Conservation (phyloP, 2,329 filamentous ascomycete genomes). For the Xylariaceae sp. region DNA sequence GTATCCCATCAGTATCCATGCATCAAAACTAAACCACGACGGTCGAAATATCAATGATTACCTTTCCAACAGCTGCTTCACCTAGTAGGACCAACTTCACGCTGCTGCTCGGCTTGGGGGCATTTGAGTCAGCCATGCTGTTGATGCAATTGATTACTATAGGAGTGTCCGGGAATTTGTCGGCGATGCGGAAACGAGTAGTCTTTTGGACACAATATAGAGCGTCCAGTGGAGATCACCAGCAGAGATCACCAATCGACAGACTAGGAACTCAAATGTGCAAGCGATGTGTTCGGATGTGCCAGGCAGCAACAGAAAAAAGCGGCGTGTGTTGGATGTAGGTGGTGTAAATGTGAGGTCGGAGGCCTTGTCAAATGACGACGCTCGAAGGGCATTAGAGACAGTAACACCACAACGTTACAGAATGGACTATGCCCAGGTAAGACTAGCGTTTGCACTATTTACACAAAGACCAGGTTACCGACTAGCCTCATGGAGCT, state of each 20-base stretch:
- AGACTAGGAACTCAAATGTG: slow-evolving; percentile 2
- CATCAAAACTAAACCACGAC: neutral
- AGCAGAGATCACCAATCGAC: slow-evolving; percentile 1
- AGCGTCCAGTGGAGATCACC: neutral
- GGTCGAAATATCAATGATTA: slow-evolving; percentile 33
- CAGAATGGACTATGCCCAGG: neutral
- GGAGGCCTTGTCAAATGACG: slow-evolving; percentile 15
- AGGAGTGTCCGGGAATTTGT: slow-evolving; percentile 2
- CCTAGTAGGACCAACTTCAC: slow-evolving; percentile 98
- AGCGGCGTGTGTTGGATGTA: neutral
- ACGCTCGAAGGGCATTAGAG: slow-evolving; percentile 8
- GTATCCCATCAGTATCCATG: slow-evolving; percentile 5
- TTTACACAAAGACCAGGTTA: too few relatives aligned
- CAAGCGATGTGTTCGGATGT: slow-evolving; percentile 6
- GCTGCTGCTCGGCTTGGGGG: slow-evolving; percentile 96
- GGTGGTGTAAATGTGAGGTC: neutral
- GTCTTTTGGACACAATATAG: neutral
- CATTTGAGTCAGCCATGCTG: slow-evolving; percentile 66
- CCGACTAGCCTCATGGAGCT: too few relatives aligned
- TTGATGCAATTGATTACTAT: slow-evolving; percentile 3
- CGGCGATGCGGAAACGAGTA: neutral
- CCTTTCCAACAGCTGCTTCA: slow-evolving; percentile 98
- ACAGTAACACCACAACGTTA: slow-evolving; percentile 1
- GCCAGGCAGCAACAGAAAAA: slow-evolving; percentile 10
- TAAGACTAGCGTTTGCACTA: neutral